phyloP scores from a whole-genome alignment of 2,329 filamentous ascomycete genomes.

The Fusarium brachygibbosum region DNA sequence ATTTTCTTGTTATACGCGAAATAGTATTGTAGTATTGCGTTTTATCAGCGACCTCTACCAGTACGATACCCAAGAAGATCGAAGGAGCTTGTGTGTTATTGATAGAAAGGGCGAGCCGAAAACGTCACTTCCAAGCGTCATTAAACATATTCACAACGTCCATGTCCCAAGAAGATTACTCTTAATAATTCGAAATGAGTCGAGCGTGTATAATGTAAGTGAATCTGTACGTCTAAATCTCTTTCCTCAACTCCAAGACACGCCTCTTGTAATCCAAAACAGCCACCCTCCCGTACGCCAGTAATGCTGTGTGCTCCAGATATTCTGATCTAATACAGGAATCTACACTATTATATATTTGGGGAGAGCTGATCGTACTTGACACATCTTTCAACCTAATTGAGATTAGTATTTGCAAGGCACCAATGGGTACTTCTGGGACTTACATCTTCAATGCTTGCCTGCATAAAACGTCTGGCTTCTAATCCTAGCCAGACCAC shows the following conservation, averaged over 20 bases:
- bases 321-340: constrained; percentile 14
- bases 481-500: constrained; percentile 93
- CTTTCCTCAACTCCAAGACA: constrained; percentile 2
- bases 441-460: constrained; percentile 87
- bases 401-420: constrained; percentile 5
- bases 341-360: constrained; percentile 73
- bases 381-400: constrained; percentile 85
- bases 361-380: constrained; percentile 91
- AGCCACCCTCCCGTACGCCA: constrained; percentile 31
- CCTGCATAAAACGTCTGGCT: constrained; percentile 88
- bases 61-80: too few relatives aligned
- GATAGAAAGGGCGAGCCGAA: too few relatives aligned
- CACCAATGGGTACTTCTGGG: not conserved
- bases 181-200: not conserved
- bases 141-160: too few relatives aligned
- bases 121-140: too few relatives aligned
- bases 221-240: constrained; percentile 17
- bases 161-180: too few relatives aligned
- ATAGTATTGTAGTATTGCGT: too few relatives aligned
- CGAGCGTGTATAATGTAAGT: constrained; percentile 6
- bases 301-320: constrained; percentile 18
- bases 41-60: too few relatives aligned
- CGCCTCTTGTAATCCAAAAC: constrained; percentile 6
- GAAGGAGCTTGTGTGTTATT: too few relatives aligned
- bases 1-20: too few relatives aligned